Base-by-base conservation (phyloP, 139 green algal genomes). In the Raphidocelis subcapitata region DNA sequence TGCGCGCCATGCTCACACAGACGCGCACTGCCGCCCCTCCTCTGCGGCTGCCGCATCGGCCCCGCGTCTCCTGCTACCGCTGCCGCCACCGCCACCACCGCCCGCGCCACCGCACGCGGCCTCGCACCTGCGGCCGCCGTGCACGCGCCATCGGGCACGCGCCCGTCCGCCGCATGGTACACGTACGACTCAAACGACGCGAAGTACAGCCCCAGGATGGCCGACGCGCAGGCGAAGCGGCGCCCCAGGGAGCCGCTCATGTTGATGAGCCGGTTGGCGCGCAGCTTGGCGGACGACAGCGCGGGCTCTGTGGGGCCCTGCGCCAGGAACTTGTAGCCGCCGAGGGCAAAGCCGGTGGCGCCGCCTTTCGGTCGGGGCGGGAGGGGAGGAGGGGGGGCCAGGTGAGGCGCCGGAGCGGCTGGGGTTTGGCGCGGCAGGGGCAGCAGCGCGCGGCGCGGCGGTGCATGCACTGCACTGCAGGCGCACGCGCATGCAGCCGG, bases 181-280 rank as follows among this genome's bases (percentile, higher is more conserved):
- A 89, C 68, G 29, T 88, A 74, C 52, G 71, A 87, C 69, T 97
- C 92, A 3, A 74, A 79, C 21, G 64, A 69, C 0, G 88, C 78
- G 74, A 94, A 97, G 72, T 90, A 88, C 28, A 97, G 76, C 37
- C 92, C 92, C 4, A 96, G 65, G 46, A 94, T 87, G 29, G 91
- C 92, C 26, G 88, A 72, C 32, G 87, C 76, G 76, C 95, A 94
- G 44, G 85, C 90, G 60, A 83, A 82, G 21, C 67, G 76, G 31
- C 75, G 54, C 5, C 79, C 83, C 20, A 80, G 72, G 28, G 65
- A 80, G 18, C 80, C 83, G 84, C 75, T 73, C 41, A 85, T 85
- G 74, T 95, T 96, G 26, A 96, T 85, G 29, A 96, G 67, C 44
- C 89, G 80, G 68, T 96, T 96, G 54, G 77, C 72, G 60, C 82